A percentile compares a stretch with the other conserved stretches of the same genome.
Evolutionary conservation across 163 green algal genomes (phyloP).

Genomic region (Smithsoniella earleae): DNA sequence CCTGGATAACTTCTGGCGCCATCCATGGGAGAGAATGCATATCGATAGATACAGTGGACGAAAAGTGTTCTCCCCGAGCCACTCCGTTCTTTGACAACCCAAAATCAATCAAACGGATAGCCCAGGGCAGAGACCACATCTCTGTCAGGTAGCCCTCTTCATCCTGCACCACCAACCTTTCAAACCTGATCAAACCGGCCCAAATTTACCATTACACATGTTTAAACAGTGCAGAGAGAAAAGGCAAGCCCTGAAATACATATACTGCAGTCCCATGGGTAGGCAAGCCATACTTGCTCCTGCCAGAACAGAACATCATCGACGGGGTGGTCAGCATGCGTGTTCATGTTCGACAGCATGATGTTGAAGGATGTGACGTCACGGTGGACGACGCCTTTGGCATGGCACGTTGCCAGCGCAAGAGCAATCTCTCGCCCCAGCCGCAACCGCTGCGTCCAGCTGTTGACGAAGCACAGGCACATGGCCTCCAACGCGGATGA

Average conservation of each 20-base stretch:
- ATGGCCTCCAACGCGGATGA: constrained; percentile 15
- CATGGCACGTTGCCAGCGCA: constrained; percentile 1
- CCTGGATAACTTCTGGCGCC: constrained; percentile 7
- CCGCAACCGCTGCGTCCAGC: constrained; percentile 27
- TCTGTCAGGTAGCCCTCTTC: neutral
- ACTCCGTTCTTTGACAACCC: constrained; percentile 23
- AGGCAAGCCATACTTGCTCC: no score
- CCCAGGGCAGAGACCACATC: constrained; percentile 29
- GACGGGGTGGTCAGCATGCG: neutral
- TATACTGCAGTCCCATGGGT: no score
- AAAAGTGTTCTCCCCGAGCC: neutral
- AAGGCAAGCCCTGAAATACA: no score
- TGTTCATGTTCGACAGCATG: constrained; percentile 24
- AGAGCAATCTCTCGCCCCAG: constrained; percentile 5
- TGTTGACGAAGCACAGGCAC: constrained; percentile 31
- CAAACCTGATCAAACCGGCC: no score
- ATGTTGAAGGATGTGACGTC: constrained; percentile 29
- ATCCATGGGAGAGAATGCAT: constrained; percentile 25
- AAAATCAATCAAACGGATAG: constrained; percentile 23
- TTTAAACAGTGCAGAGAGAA: no score
- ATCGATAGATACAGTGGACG: neutral
- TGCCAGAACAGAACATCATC: neutral
- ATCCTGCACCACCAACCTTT: constrained; percentile 18
- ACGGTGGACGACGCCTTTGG: constrained; percentile 17
- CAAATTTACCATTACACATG: no score